Conservation (phyloP, 2,329 filamentous ascomycete genomes). For the Sclerotinia subarctica region DNA sequence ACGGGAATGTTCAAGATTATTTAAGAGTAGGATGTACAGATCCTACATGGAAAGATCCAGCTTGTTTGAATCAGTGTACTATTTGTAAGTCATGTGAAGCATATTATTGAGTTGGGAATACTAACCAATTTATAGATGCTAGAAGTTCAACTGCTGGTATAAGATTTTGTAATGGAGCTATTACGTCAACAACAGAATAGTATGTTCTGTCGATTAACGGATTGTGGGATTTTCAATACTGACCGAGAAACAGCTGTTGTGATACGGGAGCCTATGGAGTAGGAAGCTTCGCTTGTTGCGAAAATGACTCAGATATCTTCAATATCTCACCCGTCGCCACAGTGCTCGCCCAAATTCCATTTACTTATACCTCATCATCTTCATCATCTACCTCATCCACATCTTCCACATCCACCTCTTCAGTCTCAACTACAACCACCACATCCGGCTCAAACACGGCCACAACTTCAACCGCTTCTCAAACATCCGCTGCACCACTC, state of each 20-base stretch:
- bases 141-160: conserved; percentile 27
- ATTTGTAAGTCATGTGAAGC: conserved; percentile 24
- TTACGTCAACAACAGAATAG: conserved; percentile 30
- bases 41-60: conserved; percentile 29
- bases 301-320: conserved; percentile 3
- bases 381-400: neutral
- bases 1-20: conserved; percentile 27
- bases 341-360: conserved; percentile 9
- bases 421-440: neutral
- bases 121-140: conserved; percentile 21
- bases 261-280: conserved; percentile 10
- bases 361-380: conserved; percentile 8
- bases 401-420: neutral
- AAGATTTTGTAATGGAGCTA: conserved; percentile 27
- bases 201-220: neutral
- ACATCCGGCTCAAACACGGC: neutral
- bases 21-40: conserved; percentile 34
- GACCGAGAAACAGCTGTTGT: conserved; percentile 9
- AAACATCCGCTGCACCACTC: neutral
- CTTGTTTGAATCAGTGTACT: conserved; percentile 29
- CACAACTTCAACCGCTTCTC: neutral
- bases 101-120: neutral
- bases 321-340: neutral
- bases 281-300: conserved; percentile 19
- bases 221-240: neutral